phyloP scores from a whole-genome alignment of 1,284 basidiomycete genomes.

The Agaricales sp. region DNA sequence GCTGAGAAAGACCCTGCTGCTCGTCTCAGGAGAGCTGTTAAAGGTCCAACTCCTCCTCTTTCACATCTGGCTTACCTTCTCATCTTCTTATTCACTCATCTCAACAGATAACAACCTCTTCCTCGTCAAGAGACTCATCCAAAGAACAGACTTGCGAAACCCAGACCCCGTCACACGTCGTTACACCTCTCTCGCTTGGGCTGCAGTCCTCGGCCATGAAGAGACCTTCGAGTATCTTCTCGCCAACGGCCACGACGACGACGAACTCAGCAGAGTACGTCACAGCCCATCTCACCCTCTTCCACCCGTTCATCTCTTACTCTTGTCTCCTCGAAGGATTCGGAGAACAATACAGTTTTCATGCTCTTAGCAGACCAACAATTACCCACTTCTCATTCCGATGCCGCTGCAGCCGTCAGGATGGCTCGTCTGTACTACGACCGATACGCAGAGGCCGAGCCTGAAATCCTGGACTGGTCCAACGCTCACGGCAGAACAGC shows the following conservation, averaged over 20 bases:
- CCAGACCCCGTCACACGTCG: slow-evolving; percentile 66
- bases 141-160: slow-evolving; percentile 80
- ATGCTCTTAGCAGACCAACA: slow-evolving; percentile 77
- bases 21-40: slow-evolving; percentile 69
- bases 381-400: slow-evolving; percentile 36
- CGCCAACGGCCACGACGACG: slow-evolving; percentile 79
- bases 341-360: slow-evolving; percentile 83
- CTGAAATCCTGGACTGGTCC: slow-evolving; percentile 83
- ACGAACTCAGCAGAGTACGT: slow-evolving; percentile 77
- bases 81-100: slow-evolving; percentile 11
- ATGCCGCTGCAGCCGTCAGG: slow-evolving; percentile 59
- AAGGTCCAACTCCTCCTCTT: slow-evolving; percentile 37
- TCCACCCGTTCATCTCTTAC: slow-evolving; percentile 5
- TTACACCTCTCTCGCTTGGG: slow-evolving; percentile 83
- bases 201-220: slow-evolving; percentile 74
- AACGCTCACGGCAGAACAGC: slow-evolving; percentile 85
- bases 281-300: slow-evolving; percentile 3
- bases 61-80: slow-evolving; percentile 8
- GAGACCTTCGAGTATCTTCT: slow-evolving; percentile 87
- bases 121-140: slow-evolving; percentile 74
- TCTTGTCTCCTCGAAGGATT: slow-evolving; percentile 45
- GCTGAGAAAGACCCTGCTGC: slow-evolving; percentile 72
- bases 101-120: slow-evolving; percentile 84
- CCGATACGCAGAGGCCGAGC: slow-evolving; percentile 36
- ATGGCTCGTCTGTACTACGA: slow-evolving; percentile 79